A percentile compares a stretch with the other conserved stretches of the same genome.
phyloP scores from a whole-genome alignment of 2,329 filamentous ascomycete genomes.

The Trematosphaeria pertusa region DNA sequence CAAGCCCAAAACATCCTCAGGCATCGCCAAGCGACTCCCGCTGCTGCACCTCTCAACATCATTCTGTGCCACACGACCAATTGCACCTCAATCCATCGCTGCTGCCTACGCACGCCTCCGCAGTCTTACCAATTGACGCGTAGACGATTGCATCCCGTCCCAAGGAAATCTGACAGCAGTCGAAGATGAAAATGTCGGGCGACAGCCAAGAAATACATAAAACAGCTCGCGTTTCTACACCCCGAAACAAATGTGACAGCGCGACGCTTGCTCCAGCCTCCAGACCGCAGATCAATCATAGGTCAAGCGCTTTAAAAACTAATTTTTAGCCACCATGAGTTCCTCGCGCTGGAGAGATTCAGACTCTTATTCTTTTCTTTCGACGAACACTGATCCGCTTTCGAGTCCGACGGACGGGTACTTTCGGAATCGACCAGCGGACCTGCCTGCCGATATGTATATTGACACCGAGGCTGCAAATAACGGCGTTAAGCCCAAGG shows the following conservation, averaged over 20 bases:
- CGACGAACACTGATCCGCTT: constrained; percentile 6
- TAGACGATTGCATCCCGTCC: background rate
- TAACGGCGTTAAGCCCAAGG: constrained; percentile 25
- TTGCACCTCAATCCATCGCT: background rate
- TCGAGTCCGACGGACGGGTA: constrained; percentile 10
- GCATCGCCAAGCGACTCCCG: background rate
- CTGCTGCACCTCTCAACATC: background rate
- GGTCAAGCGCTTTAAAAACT: background rate
- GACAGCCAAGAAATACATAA: constrained; percentile 11
- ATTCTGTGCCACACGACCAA: background rate
- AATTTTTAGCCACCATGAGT: constrained; percentile 2
- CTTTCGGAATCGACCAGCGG: background rate
- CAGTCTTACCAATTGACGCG: background rate
- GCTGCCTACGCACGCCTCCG: constrained; percentile 1
- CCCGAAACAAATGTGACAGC: constrained; percentile 18
- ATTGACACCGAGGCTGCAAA: constrained; percentile 45
- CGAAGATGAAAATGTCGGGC: background rate
- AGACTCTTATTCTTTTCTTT: constrained; percentile 7
- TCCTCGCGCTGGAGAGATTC: constrained; percentile 5
- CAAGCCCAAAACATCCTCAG: constrained; percentile 1
- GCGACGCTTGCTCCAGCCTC: no score
- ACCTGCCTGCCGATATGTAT: constrained; percentile 29
- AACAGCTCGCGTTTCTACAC: constrained; percentile 15
- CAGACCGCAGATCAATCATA: constrained; percentile 11
- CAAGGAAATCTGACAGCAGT: background rate